Percentiles rank a stretch among this genome's conserved stretches.
Conservation (phyloP, 371 early-diverging fungal species). For the Saksenaea vasiformis region DNA sequence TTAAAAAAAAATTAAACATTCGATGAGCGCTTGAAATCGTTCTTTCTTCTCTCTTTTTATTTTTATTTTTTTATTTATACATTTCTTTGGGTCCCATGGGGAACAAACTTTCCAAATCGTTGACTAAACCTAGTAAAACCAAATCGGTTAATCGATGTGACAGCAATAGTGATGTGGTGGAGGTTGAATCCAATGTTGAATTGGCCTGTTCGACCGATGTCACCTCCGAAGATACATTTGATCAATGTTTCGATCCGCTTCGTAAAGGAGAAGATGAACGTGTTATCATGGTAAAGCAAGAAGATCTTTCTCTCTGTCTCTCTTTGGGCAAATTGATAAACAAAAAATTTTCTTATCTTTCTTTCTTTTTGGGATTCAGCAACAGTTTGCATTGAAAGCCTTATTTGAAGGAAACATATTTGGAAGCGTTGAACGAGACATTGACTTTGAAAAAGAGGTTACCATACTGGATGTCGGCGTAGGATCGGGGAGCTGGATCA, state of each 20-base stretch:
- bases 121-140: not conserved
- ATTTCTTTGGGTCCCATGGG: not conserved
- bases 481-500: conserved; percentile 11
- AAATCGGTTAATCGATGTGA: not conserved
- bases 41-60: not conserved
- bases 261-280: conserved; percentile 5
- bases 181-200: not conserved
- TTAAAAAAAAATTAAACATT: not conserved
- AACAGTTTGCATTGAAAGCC: conserved; percentile 8
- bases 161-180: not conserved
- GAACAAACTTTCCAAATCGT: not conserved
- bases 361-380: not conserved
- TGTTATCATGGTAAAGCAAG: not conserved
- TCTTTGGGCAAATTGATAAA: not conserved
- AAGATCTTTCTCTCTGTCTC: not conserved
- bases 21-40: not conserved
- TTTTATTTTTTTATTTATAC: not conserved
- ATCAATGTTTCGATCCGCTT: not conserved
- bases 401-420: conserved; percentile 7
- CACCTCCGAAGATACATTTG: not conserved
- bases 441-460: not conserved
- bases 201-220: not conserved
- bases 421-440: not conserved
- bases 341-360: not conserved
- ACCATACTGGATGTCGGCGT: conserved; percentile 5